These are phyloP conservation scores for Neurospora sp. DNA, from an alignment of 495 filamentous ascomycete species.

Conservation along the genomic window DNA sequence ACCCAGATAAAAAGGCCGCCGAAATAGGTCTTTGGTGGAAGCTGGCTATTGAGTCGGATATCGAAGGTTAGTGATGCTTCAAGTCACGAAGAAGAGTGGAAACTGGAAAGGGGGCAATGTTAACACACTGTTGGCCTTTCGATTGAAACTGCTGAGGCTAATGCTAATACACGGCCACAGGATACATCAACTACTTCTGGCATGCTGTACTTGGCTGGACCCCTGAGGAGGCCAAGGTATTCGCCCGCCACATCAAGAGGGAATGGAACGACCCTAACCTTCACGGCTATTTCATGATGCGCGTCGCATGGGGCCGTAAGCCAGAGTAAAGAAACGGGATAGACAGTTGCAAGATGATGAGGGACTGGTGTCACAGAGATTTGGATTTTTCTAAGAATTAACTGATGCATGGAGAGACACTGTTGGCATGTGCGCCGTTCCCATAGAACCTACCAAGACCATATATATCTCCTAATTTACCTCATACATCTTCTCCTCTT, in stretches of 20 bases:
- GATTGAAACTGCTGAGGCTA: background rate
- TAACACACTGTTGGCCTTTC: background rate
- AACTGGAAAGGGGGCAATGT: background rate
- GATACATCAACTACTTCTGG: conserved; percentile 26
- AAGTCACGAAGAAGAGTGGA: background rate
- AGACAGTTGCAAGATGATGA: background rate
- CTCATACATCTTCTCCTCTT: too few species aligned
- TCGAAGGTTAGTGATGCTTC: conserved; percentile 21
- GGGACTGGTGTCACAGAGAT: background rate
- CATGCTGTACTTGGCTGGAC: conserved; percentile 34
- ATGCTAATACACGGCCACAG: background rate
- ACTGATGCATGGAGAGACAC: too few species aligned
- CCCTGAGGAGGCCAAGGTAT: conserved; percentile 31
- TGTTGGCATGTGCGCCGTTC: too few species aligned
- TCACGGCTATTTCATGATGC: background rate
- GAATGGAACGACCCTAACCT: background rate
- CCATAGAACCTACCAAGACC: too few species aligned
- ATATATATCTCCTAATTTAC: background rate
- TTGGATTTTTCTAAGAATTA: background rate
- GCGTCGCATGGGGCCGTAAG: background rate
- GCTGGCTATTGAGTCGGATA: conserved; percentile 24
- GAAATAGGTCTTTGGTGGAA: conserved; percentile 26
- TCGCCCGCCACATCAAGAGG: background rate
- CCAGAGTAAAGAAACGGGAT: background rate
- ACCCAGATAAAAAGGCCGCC: conserved; percentile 33